Evolutionary conservation across 2,329 filamentous ascomycete species (phyloP), one percentile per base, ranked within the genome.

Genomic region (Aureobasidium zeae): DNA sequence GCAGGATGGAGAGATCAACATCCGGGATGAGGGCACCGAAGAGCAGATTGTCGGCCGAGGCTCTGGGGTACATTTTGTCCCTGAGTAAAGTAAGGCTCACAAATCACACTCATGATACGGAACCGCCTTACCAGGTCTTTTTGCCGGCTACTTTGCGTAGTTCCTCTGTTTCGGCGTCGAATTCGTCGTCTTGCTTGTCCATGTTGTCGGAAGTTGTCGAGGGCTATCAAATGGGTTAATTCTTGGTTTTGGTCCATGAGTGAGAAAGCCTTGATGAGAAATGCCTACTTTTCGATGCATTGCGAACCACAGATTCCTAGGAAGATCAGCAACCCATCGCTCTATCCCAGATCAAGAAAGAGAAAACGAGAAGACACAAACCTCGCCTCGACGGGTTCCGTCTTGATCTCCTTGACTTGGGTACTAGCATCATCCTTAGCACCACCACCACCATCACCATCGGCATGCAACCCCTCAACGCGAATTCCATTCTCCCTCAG

Each of bases 401-500:
- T 43, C 5, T 42, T 37, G 46, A 54, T 31, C 3, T 41, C 37
- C 20, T n/a, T n/a, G 28, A 16, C 52, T 34, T 45, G n/a, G 7
- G 19, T 42, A 9, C 21, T 46, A 13, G n/a, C 32, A 12, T 16
- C 22, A n/a, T 45, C 26, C 16, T 21, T 49, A 17, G 35, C 34
- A 52, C 2, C 6, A 5, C 7, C n/a, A 4, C 2, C 3, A 13
- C 7, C 2, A 12, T 25, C 8, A 2, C 28, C 46, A 37, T 48
- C 11, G 2, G 52, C 29, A 51, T 76, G 74, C 15, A 84, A 70
- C 12, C 79, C 71, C 37, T 86, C 77, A 51, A 86, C 84, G n/a
- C 70, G 63, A 54, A 87, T 74, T 38, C 78, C 74, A 53, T 85
- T 70, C 58, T 81, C 71, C 42, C 70, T 69, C 22, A 87, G 66